A percentile compares a stretch with the other conserved stretches of the same genome.
These are phyloP conservation scores for Xylaria sp. DNA, from an alignment of 2,329 filamentous ascomycete genomes.

Conservation along the genomic window DNA sequence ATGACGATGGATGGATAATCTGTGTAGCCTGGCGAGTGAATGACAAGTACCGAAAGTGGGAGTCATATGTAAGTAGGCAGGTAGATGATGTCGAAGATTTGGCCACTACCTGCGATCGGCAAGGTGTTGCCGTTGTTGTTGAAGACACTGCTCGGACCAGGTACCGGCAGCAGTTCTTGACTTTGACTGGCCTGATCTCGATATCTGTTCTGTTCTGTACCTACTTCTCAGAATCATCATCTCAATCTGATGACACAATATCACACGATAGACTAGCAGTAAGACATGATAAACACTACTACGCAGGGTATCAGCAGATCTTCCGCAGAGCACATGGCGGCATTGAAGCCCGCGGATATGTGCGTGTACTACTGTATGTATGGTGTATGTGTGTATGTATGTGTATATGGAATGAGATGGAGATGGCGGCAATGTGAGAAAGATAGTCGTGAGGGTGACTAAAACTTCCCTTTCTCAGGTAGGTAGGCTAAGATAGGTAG, in stretches of 20 bases:
- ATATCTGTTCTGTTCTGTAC: neutral
- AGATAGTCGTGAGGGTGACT: neutral
- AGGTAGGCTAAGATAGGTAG: neutral
- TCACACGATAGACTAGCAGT: slow-evolving; percentile 30
- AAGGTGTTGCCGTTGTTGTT: too few species aligned
- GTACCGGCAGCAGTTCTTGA: neutral
- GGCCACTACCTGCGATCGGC: too few species aligned
- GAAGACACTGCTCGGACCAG: neutral
- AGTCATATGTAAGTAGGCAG: too few species aligned
- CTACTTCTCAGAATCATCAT: slow-evolving; percentile 6
- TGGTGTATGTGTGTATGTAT: neutral
- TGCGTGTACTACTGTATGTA: slow-evolving; percentile 4
- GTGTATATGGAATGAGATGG: neutral
- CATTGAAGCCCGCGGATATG: slow-evolving; percentile 19
- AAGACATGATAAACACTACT: slow-evolving; percentile 21
- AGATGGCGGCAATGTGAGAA: neutral
- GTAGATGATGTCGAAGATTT: too few species aligned
- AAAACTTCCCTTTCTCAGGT: neutral
- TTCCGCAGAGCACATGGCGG: slow-evolving; percentile 18
- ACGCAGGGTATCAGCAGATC: slow-evolving; percentile 15
- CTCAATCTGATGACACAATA: slow-evolving; percentile 33
- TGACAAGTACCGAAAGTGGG: neutral
- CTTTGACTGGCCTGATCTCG: slow-evolving; percentile 2
- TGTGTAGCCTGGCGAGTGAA: neutral
- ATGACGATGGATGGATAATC: neutral